Conservation (phyloP, 441 rosid species). For the Croton setiger region DNA sequence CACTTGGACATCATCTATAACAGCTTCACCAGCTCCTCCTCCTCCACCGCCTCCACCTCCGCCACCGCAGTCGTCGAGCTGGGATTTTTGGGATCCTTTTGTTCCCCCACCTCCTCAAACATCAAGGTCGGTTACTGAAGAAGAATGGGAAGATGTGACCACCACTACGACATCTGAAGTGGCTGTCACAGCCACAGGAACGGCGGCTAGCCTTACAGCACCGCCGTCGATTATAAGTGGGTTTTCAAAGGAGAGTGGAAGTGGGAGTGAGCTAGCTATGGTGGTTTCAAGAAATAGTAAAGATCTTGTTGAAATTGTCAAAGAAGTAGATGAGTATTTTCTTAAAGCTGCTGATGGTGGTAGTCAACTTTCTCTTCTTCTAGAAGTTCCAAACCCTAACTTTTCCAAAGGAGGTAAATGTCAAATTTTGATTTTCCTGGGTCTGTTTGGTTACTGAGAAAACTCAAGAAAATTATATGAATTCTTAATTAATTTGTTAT, state of each 20-base stretch:
- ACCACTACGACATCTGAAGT: slow-evolving; percentile 46
- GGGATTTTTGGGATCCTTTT: slow-evolving; percentile 99
- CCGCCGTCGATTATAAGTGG: slow-evolving; percentile 61
- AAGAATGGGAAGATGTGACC: slow-evolving; percentile 76
- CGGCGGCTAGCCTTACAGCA: slow-evolving; percentile 42
- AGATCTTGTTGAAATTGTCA: slow-evolving; percentile 80
- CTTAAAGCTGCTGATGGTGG: slow-evolving; percentile 80
- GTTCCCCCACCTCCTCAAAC: slow-evolving; percentile 43
- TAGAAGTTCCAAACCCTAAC: slow-evolving; percentile 54
- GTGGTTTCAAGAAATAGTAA: slow-evolving; percentile 78
- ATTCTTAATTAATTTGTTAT: neutral
- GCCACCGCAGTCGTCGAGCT: slow-evolving; percentile 52
- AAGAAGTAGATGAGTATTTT: slow-evolving; percentile 88
- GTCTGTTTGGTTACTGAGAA: slow-evolving; percentile 14
- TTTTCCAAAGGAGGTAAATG: slow-evolving; percentile 53
- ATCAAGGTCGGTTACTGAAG: slow-evolving; percentile 44
- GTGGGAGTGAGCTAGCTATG: slow-evolving; percentile 71
- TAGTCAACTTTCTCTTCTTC: slow-evolving; percentile 50
- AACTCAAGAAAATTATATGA: neutral
- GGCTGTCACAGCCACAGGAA: slow-evolving; percentile 34
- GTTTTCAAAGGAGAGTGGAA: slow-evolving; percentile 60
- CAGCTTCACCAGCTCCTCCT: slow-evolving; percentile 53
- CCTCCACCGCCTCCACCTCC: slow-evolving; percentile 87
- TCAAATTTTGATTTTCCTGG: neutral
- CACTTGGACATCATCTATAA: slow-evolving; percentile 63